Evolutionary conservation across 352 stramenopile genomes (phyloP), one percentile per base, ranked within the genome.

Genomic region (Lagenidium sp.): DNA sequence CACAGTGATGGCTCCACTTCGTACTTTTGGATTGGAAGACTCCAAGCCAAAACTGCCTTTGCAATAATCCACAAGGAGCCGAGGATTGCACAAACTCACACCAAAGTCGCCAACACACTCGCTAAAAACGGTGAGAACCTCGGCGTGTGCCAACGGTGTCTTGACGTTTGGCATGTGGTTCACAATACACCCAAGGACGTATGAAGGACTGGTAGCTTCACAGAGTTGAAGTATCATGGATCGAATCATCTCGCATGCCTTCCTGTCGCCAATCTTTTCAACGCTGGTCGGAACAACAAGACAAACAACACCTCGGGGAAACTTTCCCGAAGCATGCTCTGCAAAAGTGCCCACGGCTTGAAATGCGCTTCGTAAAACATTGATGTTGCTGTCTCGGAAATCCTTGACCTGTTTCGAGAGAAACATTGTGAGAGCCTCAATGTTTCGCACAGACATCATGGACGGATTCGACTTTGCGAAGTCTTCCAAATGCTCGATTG

Each of bases 351-450:
- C 78, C 4, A 94, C 59, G 1, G 80, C 82, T 46, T 93, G 68
- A 32, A 94, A 94, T 10, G 80, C 68, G 45, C 80, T 87, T 40
- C 85, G 87, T 12, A 94, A 44, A 3, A 93, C 82, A 40, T 94
- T 91, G 47, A 94, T 85, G 48, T 94, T 94, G 55, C 74, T 91
- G 48, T 94, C 82, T 43, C 87, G 89, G 46, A 94, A 92, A 36
- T 85, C 66, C 43, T 93, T 93, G 8, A 88, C 74, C 57, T 88
- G 66, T 26, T 79, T 82, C 18, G 60, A 52, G 40, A 92, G 28
- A 51, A 80, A 87, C 25, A 91, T 39, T 6, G 74, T 82, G 29
- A 94, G 57, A 6, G 79, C 77, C 42, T 94, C 82, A 31, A 90
- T 80, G 12, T 79, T 57, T 22, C 60, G 56, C 44, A 79, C 65